Base-by-base conservation (phyloP, 345 rosid genomes). In the Sonneratia caseolaris region DNA sequence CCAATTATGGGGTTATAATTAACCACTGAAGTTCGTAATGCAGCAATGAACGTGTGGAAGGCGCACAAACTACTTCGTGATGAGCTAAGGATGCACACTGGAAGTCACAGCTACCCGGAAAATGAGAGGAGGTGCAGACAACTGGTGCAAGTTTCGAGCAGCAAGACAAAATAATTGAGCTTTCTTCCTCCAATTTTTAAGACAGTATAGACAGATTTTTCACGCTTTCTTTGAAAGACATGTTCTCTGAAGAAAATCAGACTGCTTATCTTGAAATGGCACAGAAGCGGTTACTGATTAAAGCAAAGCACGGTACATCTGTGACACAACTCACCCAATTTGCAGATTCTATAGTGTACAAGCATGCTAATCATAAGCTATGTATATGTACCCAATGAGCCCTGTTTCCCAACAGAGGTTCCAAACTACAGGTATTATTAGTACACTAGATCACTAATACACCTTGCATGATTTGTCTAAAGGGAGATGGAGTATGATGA, bases 231-330 rank as follows among this genome's bases (percentile, higher is more conserved):
- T 57, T 10, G 32, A 53, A 53, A 53, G 18, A 53, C 5, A 53
- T 16, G 3, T 16, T 13, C 4, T 53, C 15, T 42, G 45, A 42
- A 42, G 45, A 16, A 16, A 53, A 4, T 2, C 57, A 53, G 57
- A 19, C 57, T 19, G 7, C 57, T 53, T 53, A 5, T 42, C 45
- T 27, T 0, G 32, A 27, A 27, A 27, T 27, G 32, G 1, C 32
- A 27, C 32, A 27, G 32, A 27, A 27, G 32, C 32, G 32, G 32
- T 27, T 27, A 27, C 32, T 27, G 32, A 79, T 88, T 24, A 51
- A 45, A 36, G 80, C 91, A 19, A 75, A 78, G 81, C 88, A 83
- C 0, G 96, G 93, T 22, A 37, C 73, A 2, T 69, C 51, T 70
- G 91, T 72, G 1, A 67, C 76, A 38, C 71, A 71, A 74, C 84